Base-by-base conservation (phyloP, 2,329 filamentous ascomycete genomes). In the Xylariaceae sp. region DNA sequence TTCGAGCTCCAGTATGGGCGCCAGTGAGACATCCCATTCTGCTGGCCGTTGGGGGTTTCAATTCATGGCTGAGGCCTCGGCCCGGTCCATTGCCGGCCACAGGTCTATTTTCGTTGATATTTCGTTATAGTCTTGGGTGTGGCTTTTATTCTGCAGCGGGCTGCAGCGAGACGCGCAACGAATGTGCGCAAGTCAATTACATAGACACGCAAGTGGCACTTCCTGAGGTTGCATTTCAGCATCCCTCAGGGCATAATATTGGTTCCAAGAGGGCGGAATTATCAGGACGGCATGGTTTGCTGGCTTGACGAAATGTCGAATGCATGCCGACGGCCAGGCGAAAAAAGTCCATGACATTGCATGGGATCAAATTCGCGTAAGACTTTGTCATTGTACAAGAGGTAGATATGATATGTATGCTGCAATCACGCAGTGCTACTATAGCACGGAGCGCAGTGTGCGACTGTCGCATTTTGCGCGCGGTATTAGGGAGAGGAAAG, bases 161-260 rank as follows among this genome's bases (percentile, higher is more conserved):
- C 35, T 4, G 35, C 35, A 38, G 12, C 35, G 10, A 17, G 35
- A 38, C 35, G 35, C 35, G 35, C 35, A 38, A 38, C 10, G 12
- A 10, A 39, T 39, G 40, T 36, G 17, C 11, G 44, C 22, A 43
- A 33, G 32, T 31, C 15, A 27, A 27, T 5, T 27, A 27, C 7
- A 27, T 27, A 27, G 22, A 27, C 47, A 39, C 5, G 27, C 31
- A 31, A 30, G 44, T 7, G 11, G n/a, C n/a, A n/a, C n/a, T 9
- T 45, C 15, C 38, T 22, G n/a, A 14, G n/a, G 35, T 47, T 30
- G 18, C 43, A 46, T 42, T 50, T 42, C 48, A 46, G 33, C 14
- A 30, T 12, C 27, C 35, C 48, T 15, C 22, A 46, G 38, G 39
- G 18, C 15, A 41, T 38, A 30, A 27, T 42, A 17, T 12, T 38